Conservation (phyloP, 2,329 filamentous ascomycete genomes). For the Amauroascus verrucosus region DNA sequence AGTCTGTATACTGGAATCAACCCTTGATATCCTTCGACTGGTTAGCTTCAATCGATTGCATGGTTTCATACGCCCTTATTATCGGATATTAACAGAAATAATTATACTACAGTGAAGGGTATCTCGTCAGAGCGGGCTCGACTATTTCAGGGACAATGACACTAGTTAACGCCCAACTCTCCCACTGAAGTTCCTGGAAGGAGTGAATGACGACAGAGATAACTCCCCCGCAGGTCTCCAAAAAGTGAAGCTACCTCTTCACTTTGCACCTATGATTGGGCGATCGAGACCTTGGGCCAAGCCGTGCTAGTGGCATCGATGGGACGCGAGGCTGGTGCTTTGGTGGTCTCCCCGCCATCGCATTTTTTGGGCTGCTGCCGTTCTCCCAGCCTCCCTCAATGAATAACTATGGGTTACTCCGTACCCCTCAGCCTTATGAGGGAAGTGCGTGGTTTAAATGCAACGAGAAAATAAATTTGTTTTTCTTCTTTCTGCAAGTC, state of each 20-base stretch:
- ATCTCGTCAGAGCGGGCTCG: too few relatives aligned
- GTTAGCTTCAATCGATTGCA: too few relatives aligned
- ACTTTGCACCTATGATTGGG: background rate
- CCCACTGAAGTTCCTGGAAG: background rate
- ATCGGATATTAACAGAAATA: too few relatives aligned
- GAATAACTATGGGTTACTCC: background rate
- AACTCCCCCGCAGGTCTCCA: background rate
- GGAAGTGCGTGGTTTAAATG: background rate
- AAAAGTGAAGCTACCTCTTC: background rate
- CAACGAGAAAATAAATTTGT: background rate
- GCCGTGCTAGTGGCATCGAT: background rate
- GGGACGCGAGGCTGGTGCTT: background rate
- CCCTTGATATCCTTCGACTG: too few relatives aligned
- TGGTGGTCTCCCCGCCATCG: constrained; percentile 5
- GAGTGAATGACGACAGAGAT: background rate
- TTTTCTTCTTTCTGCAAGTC: background rate
- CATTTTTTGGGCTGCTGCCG: background rate
- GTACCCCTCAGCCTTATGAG: background rate
- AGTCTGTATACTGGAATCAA: too few relatives aligned
- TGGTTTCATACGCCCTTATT: too few relatives aligned
- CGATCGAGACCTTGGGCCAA: background rate
- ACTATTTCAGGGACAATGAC: too few relatives aligned
- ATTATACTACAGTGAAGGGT: too few relatives aligned
- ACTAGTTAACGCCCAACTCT: too few relatives aligned
- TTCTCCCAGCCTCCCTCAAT: constrained; percentile 13